A percentile compares a stretch with the other conserved stretches of the same genome.
These are phyloP conservation scores for Bolboschoenus planiculmis DNA, from an alignment of 176 grass and related monocot genomes.

Conservation along the genomic window DNA sequence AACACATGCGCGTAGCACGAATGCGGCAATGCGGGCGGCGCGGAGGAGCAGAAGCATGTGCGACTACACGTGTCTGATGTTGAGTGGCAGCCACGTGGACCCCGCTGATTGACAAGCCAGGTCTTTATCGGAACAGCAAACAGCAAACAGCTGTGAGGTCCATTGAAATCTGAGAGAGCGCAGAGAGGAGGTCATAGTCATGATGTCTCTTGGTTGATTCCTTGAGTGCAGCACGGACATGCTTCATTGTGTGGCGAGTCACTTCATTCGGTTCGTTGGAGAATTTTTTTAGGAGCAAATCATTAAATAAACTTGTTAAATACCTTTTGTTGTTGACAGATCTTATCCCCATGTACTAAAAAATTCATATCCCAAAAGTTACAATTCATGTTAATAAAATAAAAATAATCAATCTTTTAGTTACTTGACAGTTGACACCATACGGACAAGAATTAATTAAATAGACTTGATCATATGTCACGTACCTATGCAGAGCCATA, in stretches of 20 bases:
- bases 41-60: neutral
- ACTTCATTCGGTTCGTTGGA: no score
- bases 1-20: conserved; percentile 20
- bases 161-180: neutral
- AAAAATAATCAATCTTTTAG: neutral
- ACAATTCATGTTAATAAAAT: neutral
- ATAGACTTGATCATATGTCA: neutral
- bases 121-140: neutral
- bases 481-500: neutral
- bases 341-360: neutral
- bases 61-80: neutral
- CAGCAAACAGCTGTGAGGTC: neutral
- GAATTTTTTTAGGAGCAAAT: neutral
- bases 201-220: neutral
- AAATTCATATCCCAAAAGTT: neutral
- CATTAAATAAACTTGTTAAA: neutral
- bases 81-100: neutral
- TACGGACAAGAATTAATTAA: neutral
- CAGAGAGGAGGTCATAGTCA: neutral
- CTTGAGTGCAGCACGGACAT: neutral
- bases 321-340: neutral
- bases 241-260: neutral
- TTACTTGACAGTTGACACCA: neutral
- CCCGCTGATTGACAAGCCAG: neutral
- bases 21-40: conserved; percentile 22